Evolutionary conservation across 148 eudicot genomes (phyloP).

Genomic region (Rheum nobile): DNA sequence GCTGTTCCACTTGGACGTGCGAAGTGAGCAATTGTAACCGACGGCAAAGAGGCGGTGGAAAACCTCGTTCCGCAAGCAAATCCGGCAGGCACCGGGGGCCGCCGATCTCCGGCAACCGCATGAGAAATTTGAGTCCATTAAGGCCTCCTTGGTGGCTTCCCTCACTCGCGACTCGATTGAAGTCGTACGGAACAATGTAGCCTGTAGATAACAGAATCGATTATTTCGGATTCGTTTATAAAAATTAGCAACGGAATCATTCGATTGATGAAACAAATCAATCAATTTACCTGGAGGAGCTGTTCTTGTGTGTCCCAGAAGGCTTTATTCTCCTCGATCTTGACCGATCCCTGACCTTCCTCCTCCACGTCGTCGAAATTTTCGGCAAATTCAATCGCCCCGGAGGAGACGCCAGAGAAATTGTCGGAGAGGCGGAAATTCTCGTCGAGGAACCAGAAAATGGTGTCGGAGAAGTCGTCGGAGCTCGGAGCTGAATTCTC

Average conservation of each 20-base stretch:
- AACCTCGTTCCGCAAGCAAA: conserved; percentile 17
- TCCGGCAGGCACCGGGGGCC: conserved; percentile 9
- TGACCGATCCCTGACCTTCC: conserved; percentile 4
- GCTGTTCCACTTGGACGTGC: conserved; percentile 26
- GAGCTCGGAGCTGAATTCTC: background rate
- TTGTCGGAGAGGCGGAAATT: background rate
- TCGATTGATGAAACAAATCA: background rate
- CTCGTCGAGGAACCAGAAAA: conserved; percentile 24
- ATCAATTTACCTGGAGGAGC: conserved; percentile 8
- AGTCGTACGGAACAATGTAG: conserved; percentile 15
- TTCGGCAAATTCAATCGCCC: background rate
- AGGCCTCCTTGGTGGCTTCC: conserved; percentile 19
- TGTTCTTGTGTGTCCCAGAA: conserved; percentile 21
- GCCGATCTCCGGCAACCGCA: conserved; percentile 13
- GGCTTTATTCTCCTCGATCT: conserved; percentile 16
- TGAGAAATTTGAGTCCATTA: conserved; percentile 4
- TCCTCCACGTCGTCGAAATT: background rate
- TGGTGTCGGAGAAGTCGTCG: conserved; percentile 6
- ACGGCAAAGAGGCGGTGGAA: conserved; percentile 9
- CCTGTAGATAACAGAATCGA: conserved; percentile 5
- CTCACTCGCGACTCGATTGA: conserved; percentile 19
- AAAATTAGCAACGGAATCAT: background rate
- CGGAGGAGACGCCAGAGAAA: background rate
- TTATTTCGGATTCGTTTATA: background rate
- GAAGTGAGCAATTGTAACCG: conserved; percentile 17